Base-by-base conservation (phyloP, 345 rosid genomes). In the Turnera subulata region DNA sequence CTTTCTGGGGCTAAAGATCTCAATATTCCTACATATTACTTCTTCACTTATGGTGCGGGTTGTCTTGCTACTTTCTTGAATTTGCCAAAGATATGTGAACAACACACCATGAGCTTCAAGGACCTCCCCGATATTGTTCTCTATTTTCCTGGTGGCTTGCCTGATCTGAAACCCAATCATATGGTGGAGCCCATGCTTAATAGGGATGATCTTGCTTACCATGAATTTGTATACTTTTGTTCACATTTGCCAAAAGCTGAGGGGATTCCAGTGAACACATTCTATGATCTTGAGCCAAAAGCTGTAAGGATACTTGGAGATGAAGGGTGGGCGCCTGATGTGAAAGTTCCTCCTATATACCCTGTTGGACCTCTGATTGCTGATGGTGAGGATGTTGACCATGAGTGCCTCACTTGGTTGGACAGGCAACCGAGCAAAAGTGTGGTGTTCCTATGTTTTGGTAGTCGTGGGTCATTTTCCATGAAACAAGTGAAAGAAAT, bases 311-410 rank as follows among this genome's bases (percentile, higher is more conserved):
- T 26, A n/a, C 38, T 72, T 33, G 51, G 11, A 1, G 38, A 22
- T 6, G 77, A 67, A 2, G 11, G 19, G 15, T 38, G 68, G 16
- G 58, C 33, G 13, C 51, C 57, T 1, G 23, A 43, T 23, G 53
- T 48, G 16, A 6, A 6, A 50, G 66, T 65, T 24, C 74, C 66
- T 1, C 72, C 69, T 0, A 13, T 58, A 21, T 72, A 68, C 50
- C 61, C 43, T 62, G 43, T 76, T 40, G 80, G 77, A 39, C 77
- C 80, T 24, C 26, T 76, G 56, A 44, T 54, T 23, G 58, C 47
- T 15, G 67, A 10, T 12, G 45, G 47, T 11, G 12, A 7, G 22
- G 58, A 16, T 10, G 52, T 6, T 16, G 21, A 38, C 3, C 63
- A 53, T 17, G 23, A 62, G 9, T 63, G 67, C 46, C 54, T 63